Base-by-base conservation (phyloP, 768 basidiomycete species). In the Leccinum ochraceum region DNA sequence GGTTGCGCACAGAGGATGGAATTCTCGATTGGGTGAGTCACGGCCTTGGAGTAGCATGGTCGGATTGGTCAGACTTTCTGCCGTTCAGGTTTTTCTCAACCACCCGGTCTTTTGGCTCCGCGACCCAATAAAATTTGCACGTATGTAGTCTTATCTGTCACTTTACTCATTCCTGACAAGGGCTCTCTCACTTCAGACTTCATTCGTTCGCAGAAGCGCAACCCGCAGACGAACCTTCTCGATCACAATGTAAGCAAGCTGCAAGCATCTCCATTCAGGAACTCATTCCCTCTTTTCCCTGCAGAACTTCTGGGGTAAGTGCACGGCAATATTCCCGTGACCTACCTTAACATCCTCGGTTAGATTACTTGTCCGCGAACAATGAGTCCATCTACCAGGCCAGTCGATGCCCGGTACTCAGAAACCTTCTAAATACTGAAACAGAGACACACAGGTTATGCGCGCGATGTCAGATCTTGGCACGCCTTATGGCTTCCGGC, bases 381-480 rank as follows among this genome's bases (percentile, higher is more conserved):
- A 76, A 79, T 11, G 79, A 83, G 68, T 81, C 83, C 51, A 78
- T 75, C 30, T 76, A 80, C 56, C 76, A 77, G 66, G 69, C 64
- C 10, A 6, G 57, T 39, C 46, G 8, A 59, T 36, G 22, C 34
- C 10, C 50, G 37, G 30, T 48, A 32, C 9, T 6, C 32, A 34
- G 28, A 30, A 30, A 20, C 20, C 8, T 28, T 37, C 1, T 20
- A 16, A 53, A 24, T 51, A 24, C 57, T 63, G 14, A 61, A 39
- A 22, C 39, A 6, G 6, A 26, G 5, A 16, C 44, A n/a, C 58
- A 30, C 66, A 76, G 74, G 72, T 77, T 26, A 77, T 82, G 76
- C 81, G 82, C 71, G 69, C 79, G 30, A 71, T 86, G 62, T 81
- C 81, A 8, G 85, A 87, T 67, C 78, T 83, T 60, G 78, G 81